Percentiles rank a stretch among this genome's conserved stretches.
phyloP scores from a whole-genome alignment of 371 early-diverging fungal genomes.

The Smittium culicis region DNA sequence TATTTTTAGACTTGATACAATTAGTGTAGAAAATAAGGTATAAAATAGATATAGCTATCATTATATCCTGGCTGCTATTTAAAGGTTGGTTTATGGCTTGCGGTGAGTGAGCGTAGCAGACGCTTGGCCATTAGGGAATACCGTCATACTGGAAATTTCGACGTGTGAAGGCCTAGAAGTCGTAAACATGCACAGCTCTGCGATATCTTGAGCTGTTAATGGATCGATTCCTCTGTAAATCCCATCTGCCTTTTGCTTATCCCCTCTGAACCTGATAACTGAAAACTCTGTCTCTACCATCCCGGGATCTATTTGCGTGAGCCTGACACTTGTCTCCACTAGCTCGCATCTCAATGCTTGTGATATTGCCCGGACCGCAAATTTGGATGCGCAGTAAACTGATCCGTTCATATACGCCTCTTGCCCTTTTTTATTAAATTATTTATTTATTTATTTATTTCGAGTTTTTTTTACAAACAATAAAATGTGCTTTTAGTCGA shows the following conservation, averaged over 20 bases:
- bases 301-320: slow-evolving; percentile 63
- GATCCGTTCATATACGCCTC: slow-evolving; percentile 43
- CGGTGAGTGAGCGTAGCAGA: neutral
- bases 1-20: too few relatives aligned
- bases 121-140: slow-evolving; percentile 24
- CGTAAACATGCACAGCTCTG: slow-evolving; percentile 68
- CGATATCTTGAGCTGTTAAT: slow-evolving; percentile 60
- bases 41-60: too few relatives aligned
- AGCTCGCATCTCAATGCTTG: slow-evolving; percentile 66
- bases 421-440: too few relatives aligned
- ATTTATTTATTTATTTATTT: too few relatives aligned
- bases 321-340: slow-evolving; percentile 56
- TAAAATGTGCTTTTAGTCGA: too few relatives aligned
- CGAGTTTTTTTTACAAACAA: too few relatives aligned
- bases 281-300: slow-evolving; percentile 90
- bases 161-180: slow-evolving; percentile 45
- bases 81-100: neutral
- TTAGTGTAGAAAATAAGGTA: too few relatives aligned
- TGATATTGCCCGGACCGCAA: slow-evolving; percentile 74
- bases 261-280: slow-evolving; percentile 67
- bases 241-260: slow-evolving; percentile 55
- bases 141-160: slow-evolving; percentile 21
- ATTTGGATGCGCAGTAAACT: slow-evolving; percentile 83
- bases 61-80: too few relatives aligned
- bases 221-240: slow-evolving; percentile 67